Base-by-base conservation (phyloP, 2,329 filamentous ascomycete genomes). In the Neonectria hederae region DNA sequence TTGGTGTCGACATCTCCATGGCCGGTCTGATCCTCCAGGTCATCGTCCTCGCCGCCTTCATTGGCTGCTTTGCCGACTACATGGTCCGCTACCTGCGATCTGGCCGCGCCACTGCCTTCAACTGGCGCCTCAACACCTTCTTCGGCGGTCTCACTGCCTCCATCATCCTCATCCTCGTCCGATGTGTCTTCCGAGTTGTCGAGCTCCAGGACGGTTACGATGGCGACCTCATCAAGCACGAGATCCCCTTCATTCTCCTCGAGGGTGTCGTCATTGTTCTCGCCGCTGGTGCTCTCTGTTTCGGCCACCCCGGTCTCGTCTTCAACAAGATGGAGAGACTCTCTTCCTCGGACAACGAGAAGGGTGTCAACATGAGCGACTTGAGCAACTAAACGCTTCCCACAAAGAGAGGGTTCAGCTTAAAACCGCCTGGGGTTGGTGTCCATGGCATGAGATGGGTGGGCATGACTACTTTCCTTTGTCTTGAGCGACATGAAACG, bases 141-240 rank as follows among this genome's bases (percentile, higher is more conserved):
- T 78, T 89, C 51, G 61, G 74, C n/a, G 86, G 84, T 46, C 78
- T 90, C 26, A 73, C 78, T 0, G 70, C 85, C 9, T 82, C 89
- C 10, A 87, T 88, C 32, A 51, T 90, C 7, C 81, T 86, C 49
- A 87, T 92, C 71, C 83, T 91, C 51, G 82, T 86, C 24, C 83
- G 90, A 48, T 90, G 87, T 70, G 82, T 86, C 55, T 92, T 87
- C 76, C 86, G 90, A 63, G 87, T 91, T 38, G 86, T 85, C 5
- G 90, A 92, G 81, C 79, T 92, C 57, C 84, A 83, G 65, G 83
- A 89, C 35, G 90, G 90, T 4, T 92, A 89, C 80, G 43, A 72
- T 24, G 88, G 87, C 1, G 73, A 79, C 1, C 75, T 90, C 65
- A 87, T 90, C 59, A 77, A 76, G 60, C 77, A 88, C 42, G 80